phyloP scores from a whole-genome alignment of 257 asterid genomes.

The Nicotiana tomentosiformis region DNA sequence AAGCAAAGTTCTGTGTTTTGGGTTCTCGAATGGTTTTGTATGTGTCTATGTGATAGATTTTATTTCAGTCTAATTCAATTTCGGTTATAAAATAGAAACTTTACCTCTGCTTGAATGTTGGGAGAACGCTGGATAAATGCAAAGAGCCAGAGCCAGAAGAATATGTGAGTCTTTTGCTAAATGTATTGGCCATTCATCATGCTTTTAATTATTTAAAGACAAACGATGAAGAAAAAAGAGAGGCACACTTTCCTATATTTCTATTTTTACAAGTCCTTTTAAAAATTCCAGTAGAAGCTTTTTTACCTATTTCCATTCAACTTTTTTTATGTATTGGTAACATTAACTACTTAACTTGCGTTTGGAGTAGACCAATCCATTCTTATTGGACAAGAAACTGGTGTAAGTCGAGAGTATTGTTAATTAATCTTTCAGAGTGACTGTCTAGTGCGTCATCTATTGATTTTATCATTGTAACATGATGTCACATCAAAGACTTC shows the following conservation, averaged over 20 bases:
- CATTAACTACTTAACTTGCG: neutral
- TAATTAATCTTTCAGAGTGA: conserved; percentile 6
- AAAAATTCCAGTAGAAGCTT: neutral
- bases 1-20: neutral
- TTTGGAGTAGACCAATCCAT: neutral
- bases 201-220: neutral
- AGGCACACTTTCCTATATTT: neutral
- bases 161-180: neutral
- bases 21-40: neutral
- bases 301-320: neutral
- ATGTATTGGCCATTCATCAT: neutral
- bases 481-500: neutral
- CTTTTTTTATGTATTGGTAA: neutral
- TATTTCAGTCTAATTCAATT: neutral
- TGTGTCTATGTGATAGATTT: neutral
- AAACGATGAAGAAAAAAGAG: no score
- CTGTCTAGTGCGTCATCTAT: neutral
- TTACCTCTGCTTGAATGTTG: neutral
- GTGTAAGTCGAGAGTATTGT: neutral
- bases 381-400: neutral
- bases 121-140: neutral
- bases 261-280: neutral
- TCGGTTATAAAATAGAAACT: neutral
- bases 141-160: neutral
- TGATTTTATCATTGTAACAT: neutral